Evolutionary conservation across 257 asterid genomes (phyloP), one percentile per base, ranked within the genome.

Genomic region (Ballota nigra): DNA sequence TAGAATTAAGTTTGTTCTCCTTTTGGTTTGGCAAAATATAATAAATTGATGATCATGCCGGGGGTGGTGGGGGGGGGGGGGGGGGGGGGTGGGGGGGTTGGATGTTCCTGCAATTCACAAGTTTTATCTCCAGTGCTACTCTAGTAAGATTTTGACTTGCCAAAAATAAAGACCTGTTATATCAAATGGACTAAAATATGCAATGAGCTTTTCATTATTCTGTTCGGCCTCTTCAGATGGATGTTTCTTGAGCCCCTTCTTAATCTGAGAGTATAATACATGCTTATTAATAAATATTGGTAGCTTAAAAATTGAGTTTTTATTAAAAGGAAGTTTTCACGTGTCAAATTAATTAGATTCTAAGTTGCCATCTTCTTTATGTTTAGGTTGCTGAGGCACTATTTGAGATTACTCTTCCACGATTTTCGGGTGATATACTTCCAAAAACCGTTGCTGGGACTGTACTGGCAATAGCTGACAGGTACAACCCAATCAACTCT

Each of bases 361-460:
- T 41, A 74, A 70, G 59, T 47, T 34, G 8, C 80, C 8, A 55
- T 71, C 28, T 23, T 60, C 66, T 22, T 75, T 63, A 57, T 61
- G 40, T 76, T 70, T 90, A 94, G 98, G 71, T 94, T 64, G 89
- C 96, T 55, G 96, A 89, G 81, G 98, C 98, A 26, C 75, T 94
- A 63, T 83, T 83, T 70, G 98, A 91, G 85, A 91, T 94, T 75
- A 87, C 83, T 31, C 92, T 94, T 80, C 98, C 98, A 40, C 88
- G 98, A 61, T 91, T 81, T 83, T 91, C 97, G 11, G 97, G 98
- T 51, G 98, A 94, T 75, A 69, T 76, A 68, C 86, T 91, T 81
- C 98, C 98, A 63, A 82, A 85, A 85, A 89, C 96, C 62, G 96
- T 83, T 69, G 95, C 96, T 78, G 98, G 98, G 73, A 70, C 80